Base-by-base conservation (phyloP, 2,329 filamentous ascomycete species). In the Ascochyta pisi region DNA sequence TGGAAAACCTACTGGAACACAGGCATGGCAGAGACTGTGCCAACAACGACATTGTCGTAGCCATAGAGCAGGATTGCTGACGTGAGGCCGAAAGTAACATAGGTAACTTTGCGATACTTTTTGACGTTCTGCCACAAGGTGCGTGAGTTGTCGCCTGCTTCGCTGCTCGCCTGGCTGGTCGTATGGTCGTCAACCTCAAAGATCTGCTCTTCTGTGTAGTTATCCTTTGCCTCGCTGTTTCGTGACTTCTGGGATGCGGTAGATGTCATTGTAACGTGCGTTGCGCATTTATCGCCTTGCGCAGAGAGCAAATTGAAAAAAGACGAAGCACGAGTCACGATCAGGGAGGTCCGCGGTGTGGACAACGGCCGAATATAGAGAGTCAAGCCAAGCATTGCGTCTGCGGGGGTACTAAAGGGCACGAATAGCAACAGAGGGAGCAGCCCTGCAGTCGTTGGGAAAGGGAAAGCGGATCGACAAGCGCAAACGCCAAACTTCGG, bases 71-170 rank as follows among this genome's bases (percentile, higher is more conserved):
- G 58, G 41, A 70, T 70, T 6, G 64, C 65, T n/a, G 60, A 65
- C 9, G 67, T 65, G 19, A 72, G 41, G 8, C 53, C 63, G n/a
- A 72, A 54, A 1, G 66, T 70, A 13, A 64, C 54, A 27, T 61
- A 63, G 3, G 53, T 59, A 8, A 70, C 64, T 40, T 70, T 70
- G 7, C 65, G 65, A 47, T 70, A 72, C 54, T 64, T 71, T 53
- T 70, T 69, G n/a, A 68, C 53, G 33, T 69, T 68, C 51, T 70
- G 65, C 69, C 68, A 72, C 5, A 72, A 54, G 7, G 67, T 63
- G 33, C 60, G 62, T 15, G 60, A 50, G 46, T 63, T 58, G 39
- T 72, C 69, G 47, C 53, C 39, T 1, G 27, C 50, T 23, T 61
- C 49, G 22, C 40, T 47, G 31, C 24, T 13, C 45, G 31, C 13